Evolutionary conservation across 768 basidiomycete species (phyloP), one percentile per base, ranked within the genome.

Genomic region (Coprinopsis sp.): DNA sequence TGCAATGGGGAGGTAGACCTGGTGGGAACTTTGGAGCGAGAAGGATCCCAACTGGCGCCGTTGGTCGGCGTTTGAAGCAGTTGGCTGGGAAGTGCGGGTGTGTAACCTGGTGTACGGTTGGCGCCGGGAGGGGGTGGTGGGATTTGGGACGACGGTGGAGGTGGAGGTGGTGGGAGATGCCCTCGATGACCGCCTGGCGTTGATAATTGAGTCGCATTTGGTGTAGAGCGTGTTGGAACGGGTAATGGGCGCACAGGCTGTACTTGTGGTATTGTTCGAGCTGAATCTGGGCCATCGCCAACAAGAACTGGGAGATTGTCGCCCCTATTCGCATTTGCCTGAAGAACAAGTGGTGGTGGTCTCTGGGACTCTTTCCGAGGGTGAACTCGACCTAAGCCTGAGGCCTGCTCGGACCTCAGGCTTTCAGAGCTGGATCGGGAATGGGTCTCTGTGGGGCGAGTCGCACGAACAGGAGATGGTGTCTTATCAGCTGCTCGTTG

Each of bases 301-400:
- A 87, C 76, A 47, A 91, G 70, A 16, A 79, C 80, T 5, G 91
- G 91, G 1, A 92, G 78, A 58, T 85, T n/a, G n/a, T n/a, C 83
- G 13, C 71, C 66, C 31, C 81, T 70, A 3, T 69, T 69, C 10
- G 72, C 60, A 49, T 73, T 73, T 1, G 73, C 72, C 14, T 78
- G 73, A 8, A 95, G 72, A 53, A 86, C 80, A n/a, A 95, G 69
- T 0, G 92, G 91, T 0, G 91, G 85, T 3, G 91, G 92, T 50
- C 91, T 33, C 12, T 42, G 41, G 69, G 31, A 72, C 76, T 42
- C 69, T 77, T 54, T 86, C 79, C 46, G 52, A 31, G 25, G 28
- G 19, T 7, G 49, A 22, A 80, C 69, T 19, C 80, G 72, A 51
- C 79, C 72, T 24, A 64, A 62, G 13, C 61, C 64, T 44, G 62